Evolutionary conservation across 2,329 filamentous ascomycete genomes (phyloP).

Genomic region (Bipolaris sorokiniana): DNA sequence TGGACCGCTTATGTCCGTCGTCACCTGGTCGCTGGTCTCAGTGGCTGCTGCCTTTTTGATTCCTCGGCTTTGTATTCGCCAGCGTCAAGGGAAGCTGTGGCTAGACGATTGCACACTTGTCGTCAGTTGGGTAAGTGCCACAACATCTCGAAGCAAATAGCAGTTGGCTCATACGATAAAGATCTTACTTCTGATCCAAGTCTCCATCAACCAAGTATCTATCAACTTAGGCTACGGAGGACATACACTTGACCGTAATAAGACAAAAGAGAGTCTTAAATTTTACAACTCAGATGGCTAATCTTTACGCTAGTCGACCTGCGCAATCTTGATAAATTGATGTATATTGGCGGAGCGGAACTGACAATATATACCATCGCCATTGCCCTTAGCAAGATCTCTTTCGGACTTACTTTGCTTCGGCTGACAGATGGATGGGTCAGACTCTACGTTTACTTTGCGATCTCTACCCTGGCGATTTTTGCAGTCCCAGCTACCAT

Average conservation of each 20-base stretch:
- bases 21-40: slow-evolving; percentile 16
- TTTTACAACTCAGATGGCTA: background rate
- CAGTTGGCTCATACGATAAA: slow-evolving; percentile 6
- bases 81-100: slow-evolving; percentile 21
- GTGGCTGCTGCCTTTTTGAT: slow-evolving; percentile 15
- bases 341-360: slow-evolving; percentile 16
- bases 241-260: slow-evolving; percentile 19
- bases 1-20: slow-evolving; percentile 18
- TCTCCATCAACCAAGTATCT: slow-evolving; percentile 20
- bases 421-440: slow-evolving; percentile 18
- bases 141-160: slow-evolving; percentile 1
- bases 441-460: slow-evolving; percentile 15
- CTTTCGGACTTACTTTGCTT: slow-evolving; percentile 22
- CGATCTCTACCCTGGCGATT: slow-evolving; percentile 14
- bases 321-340: slow-evolving; percentile 11
- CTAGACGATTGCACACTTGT: slow-evolving; percentile 17
- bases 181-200: slow-evolving; percentile 19
- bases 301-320: slow-evolving; percentile 11
- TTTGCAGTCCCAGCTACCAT: slow-evolving; percentile 16
- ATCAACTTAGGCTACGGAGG: slow-evolving; percentile 20
- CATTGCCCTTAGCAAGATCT: slow-evolving; percentile 23
- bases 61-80: slow-evolving; percentile 17
- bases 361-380: slow-evolving; percentile 18
- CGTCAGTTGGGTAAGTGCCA: slow-evolving; percentile 19
- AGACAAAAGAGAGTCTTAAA: slow-evolving; percentile 3